Conservation (phyloP, 2,329 filamentous ascomycete species). For the Exophiala viscosa region DNA sequence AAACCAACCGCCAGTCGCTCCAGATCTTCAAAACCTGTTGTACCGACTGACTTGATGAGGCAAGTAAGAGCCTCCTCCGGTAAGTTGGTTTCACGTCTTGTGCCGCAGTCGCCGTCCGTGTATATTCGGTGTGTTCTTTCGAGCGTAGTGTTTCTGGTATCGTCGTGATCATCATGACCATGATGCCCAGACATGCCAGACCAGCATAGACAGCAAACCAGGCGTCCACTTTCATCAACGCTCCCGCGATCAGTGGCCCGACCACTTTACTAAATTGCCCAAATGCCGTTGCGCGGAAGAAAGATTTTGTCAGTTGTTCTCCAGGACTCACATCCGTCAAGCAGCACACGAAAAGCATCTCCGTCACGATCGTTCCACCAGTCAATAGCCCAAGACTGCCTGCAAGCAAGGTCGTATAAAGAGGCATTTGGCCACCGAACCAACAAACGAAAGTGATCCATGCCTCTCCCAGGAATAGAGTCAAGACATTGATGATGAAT, state of each 20-base stretch:
- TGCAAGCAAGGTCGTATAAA: slow-evolving; percentile 49
- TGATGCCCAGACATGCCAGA: slow-evolving; percentile 33
- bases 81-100: slow-evolving; percentile 19
- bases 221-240: slow-evolving; percentile 38
- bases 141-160: slow-evolving; percentile 41
- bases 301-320: slow-evolving; percentile 42
- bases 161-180: slow-evolving; percentile 34
- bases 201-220: slow-evolving; percentile 41
- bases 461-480: slow-evolving; percentile 29
- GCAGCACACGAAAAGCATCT: slow-evolving; percentile 49
- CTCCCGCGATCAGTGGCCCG: slow-evolving; percentile 37
- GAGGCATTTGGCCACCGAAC: slow-evolving; percentile 40
- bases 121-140: slow-evolving; percentile 28
- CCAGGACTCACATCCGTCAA: slow-evolving; percentile 49
- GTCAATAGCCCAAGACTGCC: slow-evolving; percentile 45
- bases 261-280: slow-evolving; percentile 35
- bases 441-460: slow-evolving; percentile 32
- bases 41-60: slow-evolving; percentile 21
- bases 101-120: slow-evolving; percentile 16
- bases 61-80: slow-evolving; percentile 29
- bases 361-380: slow-evolving; percentile 46
- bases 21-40: slow-evolving; percentile 11
- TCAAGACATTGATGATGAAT: slow-evolving; percentile 36
- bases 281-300: slow-evolving; percentile 41
- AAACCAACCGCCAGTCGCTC: slow-evolving; percentile 16